These are phyloP conservation scores for Aspergillus sp. DNA, from an alignment of 2,329 filamentous ascomycete genomes.

Conservation along the genomic window DNA sequence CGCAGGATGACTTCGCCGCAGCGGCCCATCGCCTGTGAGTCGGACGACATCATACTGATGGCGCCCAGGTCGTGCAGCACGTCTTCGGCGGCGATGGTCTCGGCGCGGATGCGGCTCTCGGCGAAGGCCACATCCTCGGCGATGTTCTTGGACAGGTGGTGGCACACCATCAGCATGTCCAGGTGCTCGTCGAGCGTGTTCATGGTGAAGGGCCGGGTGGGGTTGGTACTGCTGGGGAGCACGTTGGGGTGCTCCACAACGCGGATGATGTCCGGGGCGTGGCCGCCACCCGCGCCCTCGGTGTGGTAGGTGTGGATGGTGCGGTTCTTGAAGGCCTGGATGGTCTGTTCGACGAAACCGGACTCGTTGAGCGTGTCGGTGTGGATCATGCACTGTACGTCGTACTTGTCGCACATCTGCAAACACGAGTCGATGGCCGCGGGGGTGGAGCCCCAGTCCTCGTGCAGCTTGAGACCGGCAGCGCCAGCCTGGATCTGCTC, in stretches of 20 bases:
- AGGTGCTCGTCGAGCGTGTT: slow-evolving; percentile 96
- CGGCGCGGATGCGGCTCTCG: slow-evolving; percentile 87
- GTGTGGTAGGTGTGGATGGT: slow-evolving; percentile 97
- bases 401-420: slow-evolving; percentile 80
- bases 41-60: slow-evolving; percentile 96
- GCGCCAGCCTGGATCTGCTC: slow-evolving; percentile 82
- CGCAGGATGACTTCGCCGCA: slow-evolving; percentile 90
- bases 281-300: slow-evolving; percentile 89
- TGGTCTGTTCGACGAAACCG: slow-evolving; percentile 91
- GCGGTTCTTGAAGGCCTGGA: slow-evolving; percentile 78
- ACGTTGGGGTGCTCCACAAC: slow-evolving; percentile 89
- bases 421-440: slow-evolving; percentile 88
- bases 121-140: slow-evolving; percentile 95
- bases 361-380: slow-evolving; percentile 96
- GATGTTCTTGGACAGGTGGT: slow-evolving; percentile 88
- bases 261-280: slow-evolving; percentile 92
- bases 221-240: slow-evolving; percentile 86
- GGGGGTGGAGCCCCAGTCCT: slow-evolving; percentile 93
- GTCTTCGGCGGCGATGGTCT: slow-evolving; percentile 96
- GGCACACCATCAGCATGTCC: slow-evolving; percentile 98
- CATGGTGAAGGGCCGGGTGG: slow-evolving; percentile 81
- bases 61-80: slow-evolving; percentile 92
- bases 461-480: slow-evolving; percentile 88
- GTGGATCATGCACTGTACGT: slow-evolving; percentile 91
- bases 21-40: slow-evolving; percentile 95